Evolutionary conservation across 2,329 filamentous ascomycete species (phyloP), one percentile per base, ranked within the genome.

Genomic region (Harringtonia lauricola): DNA sequence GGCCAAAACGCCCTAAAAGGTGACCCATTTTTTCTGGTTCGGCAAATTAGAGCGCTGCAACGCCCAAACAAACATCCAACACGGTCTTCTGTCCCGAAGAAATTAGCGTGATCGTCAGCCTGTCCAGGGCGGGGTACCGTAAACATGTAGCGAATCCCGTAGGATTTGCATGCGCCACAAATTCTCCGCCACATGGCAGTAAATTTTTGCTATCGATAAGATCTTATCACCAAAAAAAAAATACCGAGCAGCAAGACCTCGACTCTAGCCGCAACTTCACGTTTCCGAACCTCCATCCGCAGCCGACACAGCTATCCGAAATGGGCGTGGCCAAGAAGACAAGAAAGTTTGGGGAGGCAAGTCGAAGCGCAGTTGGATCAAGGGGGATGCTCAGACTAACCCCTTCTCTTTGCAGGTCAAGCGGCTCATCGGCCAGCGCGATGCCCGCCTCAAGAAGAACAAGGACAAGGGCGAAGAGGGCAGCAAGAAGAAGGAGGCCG

Each of bases 241-340:
- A n/a, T 10, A 26, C 24, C 24, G 24, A 15, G 31, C 31, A 15
- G 13, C 6, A 34, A n/a, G n/a, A n/a, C n/a, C n/a, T n/a, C n/a
- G n/a, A n/a, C n/a, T n/a, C n/a, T n/a, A n/a, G n/a, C n/a, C n/a
- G n/a, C n/a, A n/a, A n/a, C n/a, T n/a, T n/a, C n/a, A n/a, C n/a
- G n/a, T n/a, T n/a, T n/a, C n/a, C n/a, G 14, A 26, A 10, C 7
- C 24, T 26, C 10, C 24, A 26, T 26, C 10, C 10, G 7, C 53
- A 54, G 21, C 8, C 6, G n/a, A 19, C 15, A 15, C 30, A 43
- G n/a, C 7, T 21, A 45, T 29, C 39, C 54, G 62, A 49, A 30
- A 95, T 95, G 90, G 89, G 88, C 65, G 78, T 88, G 54, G 78
- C 81, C 50, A 95, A 94, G 70, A 86, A 81, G 62, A 94, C 86